Conservation (phyloP, 1,284 basidiomycete species). For the Mrakiaceae sp. region DNA sequence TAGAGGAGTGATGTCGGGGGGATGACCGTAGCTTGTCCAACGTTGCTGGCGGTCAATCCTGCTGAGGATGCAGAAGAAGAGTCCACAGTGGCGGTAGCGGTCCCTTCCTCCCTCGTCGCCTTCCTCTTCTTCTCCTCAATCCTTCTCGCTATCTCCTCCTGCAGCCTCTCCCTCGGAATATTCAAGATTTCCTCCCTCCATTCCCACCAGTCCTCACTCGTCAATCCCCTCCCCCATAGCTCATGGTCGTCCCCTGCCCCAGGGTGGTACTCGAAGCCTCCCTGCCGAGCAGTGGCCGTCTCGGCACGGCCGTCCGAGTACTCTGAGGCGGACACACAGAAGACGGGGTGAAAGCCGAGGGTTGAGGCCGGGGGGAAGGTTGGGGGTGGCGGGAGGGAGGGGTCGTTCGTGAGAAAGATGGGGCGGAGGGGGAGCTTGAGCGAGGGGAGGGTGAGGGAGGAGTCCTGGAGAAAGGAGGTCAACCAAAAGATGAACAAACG, state of each 20-base stretch:
- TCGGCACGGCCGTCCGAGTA: constrained; percentile 23
- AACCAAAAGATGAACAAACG: not conserved
- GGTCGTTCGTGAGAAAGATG: constrained; percentile 32
- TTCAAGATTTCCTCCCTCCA: constrained; percentile 25
- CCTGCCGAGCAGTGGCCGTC: constrained; percentile 23
- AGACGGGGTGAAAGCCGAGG: constrained; percentile 29
- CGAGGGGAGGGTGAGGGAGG: constrained; percentile 29
- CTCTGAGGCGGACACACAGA: constrained; percentile 33
- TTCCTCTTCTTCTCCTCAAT: constrained; percentile 16
- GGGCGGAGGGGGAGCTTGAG: constrained; percentile 32
- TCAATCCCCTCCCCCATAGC: constrained; percentile 35
- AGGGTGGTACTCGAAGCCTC: constrained; percentile 35
- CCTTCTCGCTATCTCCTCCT: constrained; percentile 23
- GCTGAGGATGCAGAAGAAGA: not conserved
- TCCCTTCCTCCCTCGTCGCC: not conserved
- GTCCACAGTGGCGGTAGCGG: no score
- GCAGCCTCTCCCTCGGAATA: constrained; percentile 27
- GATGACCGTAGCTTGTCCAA: not conserved
- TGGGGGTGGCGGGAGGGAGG: constrained; percentile 24
- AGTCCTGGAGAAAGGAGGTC: constrained; percentile 22
- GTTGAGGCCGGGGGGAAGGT: constrained; percentile 2
- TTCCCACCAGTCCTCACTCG: constrained; percentile 27
- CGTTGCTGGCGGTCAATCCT: not conserved
- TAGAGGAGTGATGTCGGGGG: not conserved
- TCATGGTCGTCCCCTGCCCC: constrained; percentile 38